Evolutionary conservation across 768 basidiomycete species (phyloP), one percentile per base, ranked within the genome.

Genomic region (Podaxis mareebaensis): DNA sequence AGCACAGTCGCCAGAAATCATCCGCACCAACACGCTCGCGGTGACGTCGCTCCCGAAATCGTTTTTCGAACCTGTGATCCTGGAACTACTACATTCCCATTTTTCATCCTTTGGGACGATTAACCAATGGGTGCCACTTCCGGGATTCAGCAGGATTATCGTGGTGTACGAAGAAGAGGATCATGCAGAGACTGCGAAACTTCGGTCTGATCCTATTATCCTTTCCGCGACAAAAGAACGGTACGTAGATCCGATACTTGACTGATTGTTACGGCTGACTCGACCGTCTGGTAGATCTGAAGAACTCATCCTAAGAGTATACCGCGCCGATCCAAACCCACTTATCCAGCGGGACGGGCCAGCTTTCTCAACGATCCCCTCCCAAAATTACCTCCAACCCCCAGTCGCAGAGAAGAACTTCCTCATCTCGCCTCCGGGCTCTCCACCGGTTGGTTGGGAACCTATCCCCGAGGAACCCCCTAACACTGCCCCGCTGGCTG

Each of bases 361-460:
- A 22, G 77, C 74, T 42, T 75, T 71, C n/a, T 52, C 58, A 7
- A 42, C 26, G 12, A 55, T 62, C n/a, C 61, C 61, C 6, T 48
- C 26, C 4, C 40, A 62, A 7, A 78, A 82, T 68, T 86, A 88
- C 69, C 83, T 96, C 39, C 84, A 81, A 46, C 94, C 95, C 0
- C 96, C 96, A 0, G 76, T 83, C 0, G 67, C 88, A 42, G 91
- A 95, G 68, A 94, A 94, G 76, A 99, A 99, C 77, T 99, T 98
- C 77, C 83, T 99, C 53, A 96, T 99, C 66, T 99, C 97, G 0
- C 97, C 97, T 0, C 97, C 97, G 3, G 97, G 97, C 4, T 97
- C 95, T 0, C 97, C 97, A 0, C 97, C 97, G 0, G 88, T 96
- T 1, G 97, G 96, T 2, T 99, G 97, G 97, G 95, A 97, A 71